These are phyloP conservation scores for Fusarium paranaense DNA, from an alignment of 2,329 filamentous ascomycete genomes.

Conservation along the genomic window DNA sequence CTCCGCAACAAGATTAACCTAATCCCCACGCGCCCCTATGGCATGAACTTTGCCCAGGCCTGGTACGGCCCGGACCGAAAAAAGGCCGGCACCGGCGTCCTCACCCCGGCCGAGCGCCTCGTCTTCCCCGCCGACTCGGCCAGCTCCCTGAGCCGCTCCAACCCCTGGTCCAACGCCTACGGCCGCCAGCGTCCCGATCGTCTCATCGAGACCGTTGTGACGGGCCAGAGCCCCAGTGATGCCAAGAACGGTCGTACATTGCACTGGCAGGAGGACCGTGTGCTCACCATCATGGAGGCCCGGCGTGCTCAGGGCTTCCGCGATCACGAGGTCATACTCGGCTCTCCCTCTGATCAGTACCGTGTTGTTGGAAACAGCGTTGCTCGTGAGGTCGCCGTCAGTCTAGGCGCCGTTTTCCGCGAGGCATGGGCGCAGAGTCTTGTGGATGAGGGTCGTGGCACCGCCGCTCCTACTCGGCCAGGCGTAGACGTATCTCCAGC, in stretches of 20 bases:
- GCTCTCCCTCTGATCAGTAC: constrained; percentile 65
- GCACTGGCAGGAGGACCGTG: constrained; percentile 75
- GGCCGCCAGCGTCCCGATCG: constrained; percentile 62
- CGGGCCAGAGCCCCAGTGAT: constrained; percentile 62
- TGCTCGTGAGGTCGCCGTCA: constrained; percentile 73
- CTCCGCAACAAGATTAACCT: constrained; percentile 61
- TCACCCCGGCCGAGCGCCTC: constrained; percentile 53
- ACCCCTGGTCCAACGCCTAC: constrained; percentile 59
- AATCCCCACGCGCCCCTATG: constrained; percentile 71
- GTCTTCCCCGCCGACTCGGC: constrained; percentile 52
- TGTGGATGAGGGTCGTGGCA: constrained; percentile 22
- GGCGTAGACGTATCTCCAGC: constrained; percentile 24
- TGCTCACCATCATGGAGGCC: constrained; percentile 74
- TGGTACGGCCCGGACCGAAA: constrained; percentile 51
- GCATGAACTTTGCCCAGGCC: constrained; percentile 63
- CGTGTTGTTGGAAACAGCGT: constrained; percentile 83
- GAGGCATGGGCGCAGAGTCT: constrained; percentile 59
- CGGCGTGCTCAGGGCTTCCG: constrained; percentile 76
- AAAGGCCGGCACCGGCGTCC: constrained; percentile 45
- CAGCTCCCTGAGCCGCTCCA: constrained; percentile 51
- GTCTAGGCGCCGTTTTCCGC: constrained; percentile 72
- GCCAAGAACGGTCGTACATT: constrained; percentile 64
- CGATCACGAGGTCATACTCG: constrained; percentile 78
- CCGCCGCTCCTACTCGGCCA: not conserved
- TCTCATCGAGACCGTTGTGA: constrained; percentile 74